Evolutionary conservation across 305 asterid genomes (phyloP).

Genomic region (Ilex paraguariensis): DNA sequence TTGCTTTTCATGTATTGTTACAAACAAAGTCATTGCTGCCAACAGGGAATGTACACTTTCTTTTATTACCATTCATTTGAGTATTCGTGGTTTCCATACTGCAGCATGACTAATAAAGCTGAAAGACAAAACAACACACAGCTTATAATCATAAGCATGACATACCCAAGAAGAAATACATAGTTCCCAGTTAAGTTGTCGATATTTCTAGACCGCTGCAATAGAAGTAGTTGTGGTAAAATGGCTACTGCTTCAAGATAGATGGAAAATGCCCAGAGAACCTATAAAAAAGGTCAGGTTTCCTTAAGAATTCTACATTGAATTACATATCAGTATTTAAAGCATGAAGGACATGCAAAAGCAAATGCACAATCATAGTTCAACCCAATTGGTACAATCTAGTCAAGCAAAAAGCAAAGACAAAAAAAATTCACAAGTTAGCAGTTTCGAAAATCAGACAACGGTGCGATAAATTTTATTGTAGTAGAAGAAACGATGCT

Average conservation of each 20-base stretch:
- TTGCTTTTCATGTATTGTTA: not conserved
- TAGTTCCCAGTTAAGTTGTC: conserved; percentile 50
- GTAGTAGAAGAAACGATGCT: no score
- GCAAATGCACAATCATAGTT: not conserved
- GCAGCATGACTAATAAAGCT: not conserved
- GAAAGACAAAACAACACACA: not conserved
- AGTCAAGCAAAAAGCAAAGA: not conserved
- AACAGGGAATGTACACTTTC: not conserved
- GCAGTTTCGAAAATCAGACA: not conserved
- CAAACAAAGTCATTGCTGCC: not conserved
- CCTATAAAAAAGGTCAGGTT: conserved; percentile 14
- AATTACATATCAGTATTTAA: no score
- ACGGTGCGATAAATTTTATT: no score
- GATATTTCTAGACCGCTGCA: conserved; percentile 42
- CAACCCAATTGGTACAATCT: not conserved
- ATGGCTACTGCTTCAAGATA: conserved; percentile 54
- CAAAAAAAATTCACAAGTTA: no score
- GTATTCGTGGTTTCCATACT: not conserved
- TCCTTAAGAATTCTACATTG: not conserved
- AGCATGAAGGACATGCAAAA: not conserved
- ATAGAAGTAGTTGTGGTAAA: conserved; percentile 37
- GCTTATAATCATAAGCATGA: not conserved
- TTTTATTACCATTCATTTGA: no score
- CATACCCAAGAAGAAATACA: conserved; percentile 50
- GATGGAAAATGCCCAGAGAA: conserved; percentile 44